Conservation (phyloP, 2,329 filamentous ascomycete species). For the Elsinoe arachidis region DNA sequence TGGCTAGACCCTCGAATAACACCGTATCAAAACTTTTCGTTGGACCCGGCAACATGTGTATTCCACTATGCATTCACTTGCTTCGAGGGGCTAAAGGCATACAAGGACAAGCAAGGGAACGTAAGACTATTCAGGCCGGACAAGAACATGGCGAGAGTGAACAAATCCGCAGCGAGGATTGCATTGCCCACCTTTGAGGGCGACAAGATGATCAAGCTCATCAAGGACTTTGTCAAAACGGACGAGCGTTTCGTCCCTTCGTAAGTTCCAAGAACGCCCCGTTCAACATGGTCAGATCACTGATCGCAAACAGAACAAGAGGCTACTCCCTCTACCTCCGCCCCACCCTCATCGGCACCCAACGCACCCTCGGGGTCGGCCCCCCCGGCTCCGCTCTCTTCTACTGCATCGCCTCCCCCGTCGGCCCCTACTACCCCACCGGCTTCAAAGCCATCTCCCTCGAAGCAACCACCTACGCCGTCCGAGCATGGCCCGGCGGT, state of each 20-base stretch:
- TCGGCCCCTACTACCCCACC: constrained; percentile 95
- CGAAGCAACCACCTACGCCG: constrained; percentile 92
- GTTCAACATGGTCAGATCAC: neutral
- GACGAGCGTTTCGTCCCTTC: constrained; percentile 86
- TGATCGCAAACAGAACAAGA: constrained; percentile 37
- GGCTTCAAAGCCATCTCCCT: constrained; percentile 96
- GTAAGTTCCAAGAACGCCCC: constrained; percentile 32
- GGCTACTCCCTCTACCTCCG: constrained; percentile 95
- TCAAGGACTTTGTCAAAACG: constrained; percentile 68
- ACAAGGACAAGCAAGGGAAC: constrained; percentile 72
- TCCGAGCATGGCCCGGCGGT: constrained; percentile 94
- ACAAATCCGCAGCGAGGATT: constrained; percentile 84
- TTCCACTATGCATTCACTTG: constrained; percentile 98
- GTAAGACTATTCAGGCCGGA: constrained; percentile 88
- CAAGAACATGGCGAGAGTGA: constrained; percentile 92
- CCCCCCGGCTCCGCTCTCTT: constrained; percentile 87
- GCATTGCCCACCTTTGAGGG: constrained; percentile 80
- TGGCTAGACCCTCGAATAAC: constrained; percentile 78
- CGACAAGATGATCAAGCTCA: constrained; percentile 66
- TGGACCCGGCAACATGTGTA: constrained; percentile 92
- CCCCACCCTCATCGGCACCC: constrained; percentile 94
- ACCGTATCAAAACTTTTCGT: constrained; percentile 92
- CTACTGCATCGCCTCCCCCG: constrained; percentile 90
- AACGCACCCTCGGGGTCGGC: constrained; percentile 84
- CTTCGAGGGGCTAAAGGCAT: constrained; percentile 99